Evolutionary conservation across 129 eudicot species (phyloP).

Genomic region (Chrysanthemum lavandulifolium): DNA sequence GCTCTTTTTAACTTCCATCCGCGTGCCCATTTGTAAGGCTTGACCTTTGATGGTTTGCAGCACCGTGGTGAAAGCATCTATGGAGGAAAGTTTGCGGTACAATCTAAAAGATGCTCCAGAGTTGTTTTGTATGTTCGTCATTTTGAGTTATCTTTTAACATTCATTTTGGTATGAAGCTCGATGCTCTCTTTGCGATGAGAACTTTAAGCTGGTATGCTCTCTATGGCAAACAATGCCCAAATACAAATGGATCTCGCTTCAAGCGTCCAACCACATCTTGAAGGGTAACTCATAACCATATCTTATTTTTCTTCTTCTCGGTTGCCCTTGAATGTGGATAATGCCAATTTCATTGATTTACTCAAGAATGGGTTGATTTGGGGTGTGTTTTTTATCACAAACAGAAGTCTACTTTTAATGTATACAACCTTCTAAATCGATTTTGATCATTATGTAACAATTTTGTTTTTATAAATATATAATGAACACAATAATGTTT

Average conservation of each 20-base stretch:
- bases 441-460: not conserved
- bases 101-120: not conserved
- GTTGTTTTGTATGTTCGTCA: no score
- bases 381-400: not conserved
- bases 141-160: not conserved
- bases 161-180: slow-evolving; percentile 1
- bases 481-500: not conserved
- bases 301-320: not conserved
- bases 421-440: not conserved
- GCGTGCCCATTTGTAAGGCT: slow-evolving; percentile 54
- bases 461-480: not conserved
- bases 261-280: slow-evolving; percentile 78
- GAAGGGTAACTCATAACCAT: slow-evolving; percentile 57
- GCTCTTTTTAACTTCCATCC: slow-evolving; percentile 47
- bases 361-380: not conserved
- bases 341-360: no score
- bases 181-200: slow-evolving; percentile 52
- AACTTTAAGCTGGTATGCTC: slow-evolving; percentile 77
- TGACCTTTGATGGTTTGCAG: slow-evolving; percentile 87
- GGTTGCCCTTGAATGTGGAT: not conserved
- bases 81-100: slow-evolving; percentile 91
- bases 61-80: slow-evolving; percentile 88
- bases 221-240: slow-evolving; percentile 96
- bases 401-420: not conserved
- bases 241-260: slow-evolving; percentile 94